Base-by-base conservation (phyloP, 2,329 filamentous ascomycete species). In the Fusarium siculi region DNA sequence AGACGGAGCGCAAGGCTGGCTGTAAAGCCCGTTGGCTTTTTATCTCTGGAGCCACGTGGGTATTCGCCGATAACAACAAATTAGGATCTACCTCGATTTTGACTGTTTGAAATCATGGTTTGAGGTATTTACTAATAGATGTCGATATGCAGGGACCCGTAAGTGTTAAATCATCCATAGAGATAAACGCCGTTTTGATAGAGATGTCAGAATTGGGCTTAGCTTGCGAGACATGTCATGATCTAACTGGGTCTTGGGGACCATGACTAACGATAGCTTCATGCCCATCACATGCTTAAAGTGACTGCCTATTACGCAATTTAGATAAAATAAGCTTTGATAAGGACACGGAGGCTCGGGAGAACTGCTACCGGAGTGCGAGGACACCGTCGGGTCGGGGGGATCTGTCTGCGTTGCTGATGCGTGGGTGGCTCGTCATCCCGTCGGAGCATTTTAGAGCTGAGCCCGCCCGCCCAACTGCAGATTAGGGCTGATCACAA, bases 191-290 rank as follows among this genome's bases (percentile, higher is more conserved):
- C 34, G 34, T 54, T 53, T 53, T 39, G 34, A 21, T n/a, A n/a
- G 19, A 54, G 50, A 40, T 40, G 36, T 54, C 34, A 16, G 10
- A 40, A 40, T 54, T 14, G 34, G 50, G 50, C 18, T 54, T 54
- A 54, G 50, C 50, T 54, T 54, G 50, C 50, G 50, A 54, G 50
- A n/a, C 34, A 54, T 54, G 23, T 16, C 7, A n/a, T 40, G 34
- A 18, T 40, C 23, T 40, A 4, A 40, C 23, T 39, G 23, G 34
- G 50, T 28, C 34, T 18, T 39, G 0, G 5, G 5, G 14, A n/a
- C 2, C 14, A 40, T 40, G 23, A 40, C 34, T 54, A 39, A 54
- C 23, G 23, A 54, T 28, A 30, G 50, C 23, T 28, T 28, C 34
- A 39, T n/a, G 14, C 2, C 34, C 23, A 28, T 39, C 50, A 28